A percentile compares a stretch with the other conserved stretches of the same genome.
These are phyloP conservation scores for Plasmodium gaboni DNA, from an alignment of 169 alveolate species.

Conservation along the genomic window DNA sequence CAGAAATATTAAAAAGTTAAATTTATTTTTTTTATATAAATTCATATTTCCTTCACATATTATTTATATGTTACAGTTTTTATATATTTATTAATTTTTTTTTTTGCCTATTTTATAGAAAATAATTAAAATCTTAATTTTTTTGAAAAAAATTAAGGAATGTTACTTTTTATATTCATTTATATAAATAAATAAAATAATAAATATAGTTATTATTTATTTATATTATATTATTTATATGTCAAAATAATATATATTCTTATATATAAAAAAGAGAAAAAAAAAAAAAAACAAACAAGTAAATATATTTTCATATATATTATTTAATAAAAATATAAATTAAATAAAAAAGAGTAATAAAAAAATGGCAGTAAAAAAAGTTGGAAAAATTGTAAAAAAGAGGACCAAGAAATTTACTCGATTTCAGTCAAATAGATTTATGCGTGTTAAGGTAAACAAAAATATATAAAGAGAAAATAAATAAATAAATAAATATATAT, in stretches of 20 bases:
- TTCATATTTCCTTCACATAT: too few relatives aligned
- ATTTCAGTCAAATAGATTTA: conserved; percentile 95
- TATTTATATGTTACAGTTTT: too few relatives aligned
- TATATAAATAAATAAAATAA: too few relatives aligned
- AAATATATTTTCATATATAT: conserved; percentile 5
- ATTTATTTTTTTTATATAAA: too few relatives aligned
- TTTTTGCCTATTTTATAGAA: too few relatives aligned
- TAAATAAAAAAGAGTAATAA: conserved; percentile 1
- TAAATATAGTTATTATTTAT: too few relatives aligned
- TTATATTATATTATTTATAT: too few relatives aligned
- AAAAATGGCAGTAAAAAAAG: conserved; percentile 88
- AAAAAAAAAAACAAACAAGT: background rate
- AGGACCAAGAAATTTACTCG: conserved; percentile 95
- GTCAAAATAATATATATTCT: background rate
- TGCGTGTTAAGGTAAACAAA: conserved; percentile 92
- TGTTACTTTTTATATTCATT: too few relatives aligned
- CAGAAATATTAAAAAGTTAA: too few relatives aligned
- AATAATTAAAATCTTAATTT: too few relatives aligned
- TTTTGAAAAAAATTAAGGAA: too few relatives aligned
- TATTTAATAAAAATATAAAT: background rate
- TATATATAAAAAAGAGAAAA: background rate
- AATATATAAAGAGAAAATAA: background rate
- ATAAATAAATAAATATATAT: background rate
- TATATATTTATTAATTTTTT: too few relatives aligned
- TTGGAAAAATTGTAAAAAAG: conserved; percentile 92